Percentiles rank a stretch among this genome's conserved stretches.
phyloP scores from a whole-genome alignment of 306 rosid species.

The Begonia fuchsioides region DNA sequence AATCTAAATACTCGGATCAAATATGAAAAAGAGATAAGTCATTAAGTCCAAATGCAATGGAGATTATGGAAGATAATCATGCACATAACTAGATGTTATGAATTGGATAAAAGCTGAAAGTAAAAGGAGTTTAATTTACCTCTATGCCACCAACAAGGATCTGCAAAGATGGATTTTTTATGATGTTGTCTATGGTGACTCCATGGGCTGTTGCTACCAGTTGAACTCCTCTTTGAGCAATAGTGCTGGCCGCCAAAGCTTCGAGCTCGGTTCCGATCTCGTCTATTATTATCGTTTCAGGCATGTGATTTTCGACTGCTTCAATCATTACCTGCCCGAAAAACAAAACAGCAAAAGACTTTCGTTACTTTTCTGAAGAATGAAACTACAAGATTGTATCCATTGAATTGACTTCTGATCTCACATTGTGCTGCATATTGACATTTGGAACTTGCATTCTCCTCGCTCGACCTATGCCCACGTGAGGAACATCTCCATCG shows the following conservation, averaged over 20 bases:
- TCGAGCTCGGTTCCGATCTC: slow-evolving; percentile 98
- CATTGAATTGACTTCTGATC: neutral
- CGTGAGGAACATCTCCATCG: slow-evolving; percentile 95
- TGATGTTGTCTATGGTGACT: slow-evolving; percentile 70
- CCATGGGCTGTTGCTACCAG: slow-evolving; percentile 98
- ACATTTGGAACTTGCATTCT: slow-evolving; percentile 99
- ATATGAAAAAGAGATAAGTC: neutral
- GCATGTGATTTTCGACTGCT: slow-evolving; percentile 98
- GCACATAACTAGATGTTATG: neutral
- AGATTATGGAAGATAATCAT: slow-evolving; percentile 3
- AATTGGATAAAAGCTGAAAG: slow-evolving; percentile 7
- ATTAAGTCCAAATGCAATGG: no score
- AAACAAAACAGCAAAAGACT: neutral
- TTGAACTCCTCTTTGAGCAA: slow-evolving; percentile 99
- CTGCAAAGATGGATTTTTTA: slow-evolving; percentile 85
- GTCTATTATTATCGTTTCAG: slow-evolving; percentile 82
- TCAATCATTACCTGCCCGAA: slow-evolving; percentile 81
- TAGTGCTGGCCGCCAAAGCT: slow-evolving; percentile 98
- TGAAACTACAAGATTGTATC: slow-evolving; percentile 11
- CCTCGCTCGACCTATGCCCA: slow-evolving; percentile 90
- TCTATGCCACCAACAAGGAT: slow-evolving; percentile 95
- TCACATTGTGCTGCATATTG: slow-evolving; percentile 59
- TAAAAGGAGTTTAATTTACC: slow-evolving; percentile 25
- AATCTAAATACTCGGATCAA: neutral
- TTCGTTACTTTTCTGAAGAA: slow-evolving; percentile 1